phyloP scores from a whole-genome alignment of 129 eudicot genomes.

The Sambucus nigra region DNA sequence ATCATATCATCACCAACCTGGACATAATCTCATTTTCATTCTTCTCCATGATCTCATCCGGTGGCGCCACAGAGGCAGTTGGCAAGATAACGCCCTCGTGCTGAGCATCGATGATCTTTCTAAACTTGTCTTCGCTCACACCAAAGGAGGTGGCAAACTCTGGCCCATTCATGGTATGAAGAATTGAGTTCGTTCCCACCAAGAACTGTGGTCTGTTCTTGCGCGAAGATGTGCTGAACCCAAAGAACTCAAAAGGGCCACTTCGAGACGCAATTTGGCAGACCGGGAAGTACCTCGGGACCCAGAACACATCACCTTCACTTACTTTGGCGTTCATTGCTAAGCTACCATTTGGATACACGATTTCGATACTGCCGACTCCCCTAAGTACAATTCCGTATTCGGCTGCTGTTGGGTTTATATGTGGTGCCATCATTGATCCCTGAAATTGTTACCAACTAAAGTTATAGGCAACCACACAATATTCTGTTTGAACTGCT shows the following conservation, averaged over 20 bases:
- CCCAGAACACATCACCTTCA: conserved; percentile 79
- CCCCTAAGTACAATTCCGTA: conserved; percentile 75
- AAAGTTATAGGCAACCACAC: no score
- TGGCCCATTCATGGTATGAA: conserved; percentile 44
- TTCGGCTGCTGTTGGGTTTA: conserved; percentile 70
- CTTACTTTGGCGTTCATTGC: conserved; percentile 69
- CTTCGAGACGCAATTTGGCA: conserved; percentile 81
- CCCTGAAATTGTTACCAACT: no score
- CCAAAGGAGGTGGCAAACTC: conserved; percentile 72
- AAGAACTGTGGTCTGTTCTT: conserved; percentile 69
- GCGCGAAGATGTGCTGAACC: conserved; percentile 72
- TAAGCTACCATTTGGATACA: conserved; percentile 65
- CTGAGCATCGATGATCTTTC: conserved; percentile 32
- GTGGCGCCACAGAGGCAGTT: conserved; percentile 31
- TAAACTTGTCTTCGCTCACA: conserved; percentile 32
- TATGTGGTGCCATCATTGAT: conserved; percentile 94
- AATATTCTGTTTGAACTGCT: neutral
- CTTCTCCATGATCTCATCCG: conserved; percentile 11
- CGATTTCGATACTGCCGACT: conserved; percentile 55
- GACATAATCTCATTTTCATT: conserved; percentile 8
- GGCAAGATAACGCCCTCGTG: conserved; percentile 37
- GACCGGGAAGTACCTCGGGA: conserved; percentile 79
- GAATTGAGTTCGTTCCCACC: conserved; percentile 44
- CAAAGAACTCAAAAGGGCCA: conserved; percentile 79
- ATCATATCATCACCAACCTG: conserved; percentile 18